Base-by-base conservation (phyloP, 1,139 yeast genomes). In the Trichomonascaceae sp. region DNA sequence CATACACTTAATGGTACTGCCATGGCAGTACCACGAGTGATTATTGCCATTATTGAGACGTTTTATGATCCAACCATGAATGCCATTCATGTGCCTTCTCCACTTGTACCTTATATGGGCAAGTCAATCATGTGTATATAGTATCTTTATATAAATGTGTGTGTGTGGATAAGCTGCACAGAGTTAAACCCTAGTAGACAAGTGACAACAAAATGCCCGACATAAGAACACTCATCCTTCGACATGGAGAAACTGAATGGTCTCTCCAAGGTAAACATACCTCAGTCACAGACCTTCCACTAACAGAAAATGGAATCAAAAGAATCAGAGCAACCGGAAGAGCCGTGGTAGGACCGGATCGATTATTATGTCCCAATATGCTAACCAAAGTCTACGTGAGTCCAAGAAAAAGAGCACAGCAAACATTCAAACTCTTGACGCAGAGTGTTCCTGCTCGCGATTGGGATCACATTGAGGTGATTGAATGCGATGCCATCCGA, bases 1-100 rank as follows among this genome's bases (percentile, higher is more conserved):
- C 85, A 82, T 44, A 92, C 98, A 0, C 63, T 92, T 32, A 92
- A 92, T 45, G 99, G 97, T 17, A 92, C 99, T 0, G 94, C 95
- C 3, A 69, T 85, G 70, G 98, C 98, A 1, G 78, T 89, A 9
- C 99, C 99, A 1, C 64, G 99, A 39, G 77, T 87, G 1, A 75
- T 89, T 16, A 69, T 87, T 4, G 96, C 98, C 3, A 67, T 92
- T 14, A 60, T 89, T 4, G 99, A 92, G 56, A 92, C 80, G 50
- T 69, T 69, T 47, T 89, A 80, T 51, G 80, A 87, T 41, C 69
- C 74, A 0, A 54, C 47, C 5, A 64, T 69, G 0, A 59, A 71
- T 16, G 54, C 65, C n/a, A 67, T 89, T 4, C 44, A 51, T 5
- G 68, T 89, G 33, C 98, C 98, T 0, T 55, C 65, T 33, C 85